Conservation (phyloP, 177 flowering plant species). For the Tripterygium wilfordii region DNA sequence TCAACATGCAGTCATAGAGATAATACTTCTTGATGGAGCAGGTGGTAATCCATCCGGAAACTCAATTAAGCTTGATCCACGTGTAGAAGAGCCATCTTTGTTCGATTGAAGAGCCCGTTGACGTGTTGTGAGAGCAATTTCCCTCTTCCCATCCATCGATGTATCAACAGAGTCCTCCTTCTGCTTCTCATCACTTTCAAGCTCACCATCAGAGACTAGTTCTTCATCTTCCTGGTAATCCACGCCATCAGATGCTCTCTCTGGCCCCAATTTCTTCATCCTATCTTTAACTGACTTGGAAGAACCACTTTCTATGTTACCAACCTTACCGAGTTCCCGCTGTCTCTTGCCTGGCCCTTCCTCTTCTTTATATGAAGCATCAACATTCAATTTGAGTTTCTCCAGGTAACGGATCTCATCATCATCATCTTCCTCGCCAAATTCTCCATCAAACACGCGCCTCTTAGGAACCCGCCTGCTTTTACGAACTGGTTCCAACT, state of each 20-base stretch:
- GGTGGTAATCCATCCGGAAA: slow-evolving; percentile 93
- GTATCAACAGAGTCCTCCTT: slow-evolving; percentile 56
- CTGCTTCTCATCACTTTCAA: slow-evolving; percentile 43
- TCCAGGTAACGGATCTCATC: slow-evolving; percentile 70
- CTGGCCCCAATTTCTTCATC: slow-evolving; percentile 44
- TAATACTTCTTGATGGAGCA: slow-evolving; percentile 75
- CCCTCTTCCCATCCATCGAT: slow-evolving; percentile 55
- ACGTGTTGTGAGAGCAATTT: slow-evolving; percentile 74
- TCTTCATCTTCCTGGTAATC: slow-evolving; percentile 68
- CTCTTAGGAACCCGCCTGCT: slow-evolving; percentile 56
- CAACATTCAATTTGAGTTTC: slow-evolving; percentile 41
- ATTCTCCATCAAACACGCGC: slow-evolving; percentile 43
- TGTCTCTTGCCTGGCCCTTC: slow-evolving; percentile 38
- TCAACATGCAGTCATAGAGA: too few species aligned
- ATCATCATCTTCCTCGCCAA: slow-evolving; percentile 50
- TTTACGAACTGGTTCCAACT: slow-evolving; percentile 47
- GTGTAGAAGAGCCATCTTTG: slow-evolving; percentile 51
- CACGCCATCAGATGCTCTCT: slow-evolving; percentile 37
- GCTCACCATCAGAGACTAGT: slow-evolving; percentile 42
- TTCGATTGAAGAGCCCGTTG: slow-evolving; percentile 87
- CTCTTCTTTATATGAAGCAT: slow-evolving; percentile 24
- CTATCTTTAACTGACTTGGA: slow-evolving; percentile 34
- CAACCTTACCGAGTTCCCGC: slow-evolving; percentile 35
- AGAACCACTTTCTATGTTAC: slow-evolving; percentile 20
- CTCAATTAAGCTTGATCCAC: slow-evolving; percentile 56